Evolutionary conservation across 345 rosid genomes (phyloP), one percentile per base, ranked within the genome.

Genomic region (Euphorbia peplus): DNA sequence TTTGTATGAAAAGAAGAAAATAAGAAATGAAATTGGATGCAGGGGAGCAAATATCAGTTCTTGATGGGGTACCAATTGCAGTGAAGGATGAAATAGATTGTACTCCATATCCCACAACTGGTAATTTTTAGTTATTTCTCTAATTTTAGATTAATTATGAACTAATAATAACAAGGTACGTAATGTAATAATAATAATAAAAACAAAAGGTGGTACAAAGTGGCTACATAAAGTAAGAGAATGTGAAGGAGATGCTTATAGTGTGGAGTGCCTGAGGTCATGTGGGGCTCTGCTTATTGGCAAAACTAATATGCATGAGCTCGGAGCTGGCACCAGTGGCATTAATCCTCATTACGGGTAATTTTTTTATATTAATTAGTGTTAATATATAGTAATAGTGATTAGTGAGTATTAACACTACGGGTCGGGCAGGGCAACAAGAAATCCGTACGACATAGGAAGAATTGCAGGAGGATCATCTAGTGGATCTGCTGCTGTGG

Each of bases 261-360:
- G 91, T 21, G 86, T 87, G 12, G 63, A 5, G 76, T 84, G 86
- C 48, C 90, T 89, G 12, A 81, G 90, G 71, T 68, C 53, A 24
- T 87, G 95, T 11, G 95, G 95, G 2, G 91, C 91, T 19, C 57
- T 89, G 15, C 74, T 89, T 44, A 76, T 89, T 30, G 95, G 91
- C 3, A 89, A 89, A 73, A 89, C 91, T 32, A 89, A 89, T 46
- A 89, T 89, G 95, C 95, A 89, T 56, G 95, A 89, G 83, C 87
- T 89, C 13, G 95, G 95, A 4, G 91, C 90, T 24, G 91, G 95
- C 70, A 87, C 90, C 0, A 89, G 87, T 60, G 95, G 91, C 32
- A 89, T 87, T 26, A 89, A 89, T 80, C 95, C 95, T 60, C 95
- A 87, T 50, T 85, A 87, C 8, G 95, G 95, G 95, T 66, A 72